A percentile compares a stretch with the other conserved stretches of the same genome.
phyloP scores from a whole-genome alignment of 2,329 filamentous ascomycete genomes.

The Epichloe bromicola region DNA sequence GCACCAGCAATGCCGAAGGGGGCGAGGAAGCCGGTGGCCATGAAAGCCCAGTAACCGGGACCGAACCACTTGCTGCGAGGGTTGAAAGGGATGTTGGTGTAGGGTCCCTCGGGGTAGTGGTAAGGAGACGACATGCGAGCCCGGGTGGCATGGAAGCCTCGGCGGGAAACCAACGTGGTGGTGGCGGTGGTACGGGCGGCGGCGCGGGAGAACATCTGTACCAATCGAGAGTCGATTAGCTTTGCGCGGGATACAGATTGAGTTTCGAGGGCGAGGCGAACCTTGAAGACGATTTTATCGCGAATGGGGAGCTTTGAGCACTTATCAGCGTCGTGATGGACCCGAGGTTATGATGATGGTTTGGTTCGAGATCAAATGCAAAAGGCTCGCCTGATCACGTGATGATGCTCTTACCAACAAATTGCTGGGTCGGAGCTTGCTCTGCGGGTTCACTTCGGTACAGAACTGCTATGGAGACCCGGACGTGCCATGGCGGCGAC shows the following conservation, averaged over 20 bases:
- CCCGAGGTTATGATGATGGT: conserved; percentile 16
- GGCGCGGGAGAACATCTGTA: conserved; percentile 73
- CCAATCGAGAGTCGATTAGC: conserved; percentile 27
- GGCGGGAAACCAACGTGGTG: conserved; percentile 63
- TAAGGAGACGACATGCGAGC: conserved; percentile 78
- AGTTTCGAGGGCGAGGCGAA: conserved; percentile 7
- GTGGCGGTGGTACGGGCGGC: conserved; percentile 52
- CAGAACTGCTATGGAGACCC: too few species aligned
- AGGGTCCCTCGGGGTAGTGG: conserved; percentile 96
- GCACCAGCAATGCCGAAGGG: conserved; percentile 52
- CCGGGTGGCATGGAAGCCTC: conserved; percentile 87
- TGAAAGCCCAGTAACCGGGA: conserved; percentile 68
- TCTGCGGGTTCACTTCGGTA: too few species aligned
- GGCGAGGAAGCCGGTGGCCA: conserved; percentile 39
- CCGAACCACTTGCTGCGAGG: conserved; percentile 78
- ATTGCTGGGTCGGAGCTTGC: too few species aligned
- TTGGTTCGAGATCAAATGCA: conserved; percentile 19
- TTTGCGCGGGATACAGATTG: neutral
- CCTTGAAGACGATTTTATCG: conserved; percentile 5
- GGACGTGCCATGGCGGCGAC: neutral
- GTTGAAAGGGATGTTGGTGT: conserved; percentile 95
- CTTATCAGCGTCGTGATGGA: conserved; percentile 14
- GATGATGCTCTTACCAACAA: neutral
- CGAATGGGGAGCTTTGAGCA: conserved; percentile 14
- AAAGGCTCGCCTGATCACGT: conserved; percentile 15